Percentiles rank a stretch among this genome's conserved stretches.
Evolutionary conservation across 2,329 filamentous ascomycete genomes (phyloP).

Genomic region (Botrytis porri): DNA sequence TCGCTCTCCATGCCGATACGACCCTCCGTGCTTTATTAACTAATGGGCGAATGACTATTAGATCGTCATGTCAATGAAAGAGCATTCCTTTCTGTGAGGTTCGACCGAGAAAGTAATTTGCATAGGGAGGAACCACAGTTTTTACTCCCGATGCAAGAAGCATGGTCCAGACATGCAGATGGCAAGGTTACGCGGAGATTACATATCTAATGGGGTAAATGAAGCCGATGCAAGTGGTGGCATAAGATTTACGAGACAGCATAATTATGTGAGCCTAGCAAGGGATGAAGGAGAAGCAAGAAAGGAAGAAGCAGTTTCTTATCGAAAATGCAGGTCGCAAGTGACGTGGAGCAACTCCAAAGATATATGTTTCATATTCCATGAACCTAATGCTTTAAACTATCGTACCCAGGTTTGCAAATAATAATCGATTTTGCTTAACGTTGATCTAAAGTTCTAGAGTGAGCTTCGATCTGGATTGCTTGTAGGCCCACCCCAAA

Average conservation of each 20-base stretch:
- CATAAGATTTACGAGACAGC: constrained; percentile 2
- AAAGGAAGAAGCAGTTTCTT: constrained; percentile 4
- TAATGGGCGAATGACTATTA: neutral
- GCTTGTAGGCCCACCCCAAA: neutral
- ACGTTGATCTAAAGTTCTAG: constrained; percentile 19
- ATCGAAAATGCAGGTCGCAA: neutral
- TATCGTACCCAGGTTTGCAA: constrained; percentile 3
- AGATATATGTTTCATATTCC: constrained; percentile 6
- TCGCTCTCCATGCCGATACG: constrained; percentile 1
- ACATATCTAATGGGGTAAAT: constrained; percentile 10
- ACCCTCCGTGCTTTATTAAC: neutral
- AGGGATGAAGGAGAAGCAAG: neutral
- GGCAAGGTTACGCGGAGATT: constrained; percentile 20
- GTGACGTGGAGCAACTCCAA: neutral
- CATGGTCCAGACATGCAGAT: constrained; percentile 14
- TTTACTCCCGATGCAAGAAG: constrained; percentile 4
- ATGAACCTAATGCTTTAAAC: neutral
- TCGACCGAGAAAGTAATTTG: constrained; percentile 16
- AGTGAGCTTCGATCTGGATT: constrained; percentile 2
- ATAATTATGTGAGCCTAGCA: constrained; percentile 12
- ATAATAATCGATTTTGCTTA: neutral
- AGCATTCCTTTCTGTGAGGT: constrained; percentile 8
- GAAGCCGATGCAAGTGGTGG: neutral
- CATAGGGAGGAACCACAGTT: constrained; percentile 18
- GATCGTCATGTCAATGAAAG: constrained; percentile 16